Evolutionary conservation across 2,329 filamentous ascomycete species (phyloP).

Genomic region (Aspergillus pseudonomiae): DNA sequence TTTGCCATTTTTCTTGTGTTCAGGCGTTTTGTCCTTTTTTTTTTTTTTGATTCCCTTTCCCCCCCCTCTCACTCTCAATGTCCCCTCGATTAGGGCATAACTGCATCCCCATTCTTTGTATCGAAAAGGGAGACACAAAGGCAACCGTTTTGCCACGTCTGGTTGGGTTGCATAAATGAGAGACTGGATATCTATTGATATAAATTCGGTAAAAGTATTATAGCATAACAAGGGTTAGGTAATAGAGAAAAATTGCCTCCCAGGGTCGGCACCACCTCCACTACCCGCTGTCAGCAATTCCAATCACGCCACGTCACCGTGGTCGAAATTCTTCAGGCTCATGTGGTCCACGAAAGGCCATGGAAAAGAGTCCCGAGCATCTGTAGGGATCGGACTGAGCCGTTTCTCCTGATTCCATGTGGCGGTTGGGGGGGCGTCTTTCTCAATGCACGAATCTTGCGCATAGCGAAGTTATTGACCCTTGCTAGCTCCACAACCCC

Average conservation of each 20-base stretch:
- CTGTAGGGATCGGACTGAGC: neutral
- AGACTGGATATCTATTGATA: neutral
- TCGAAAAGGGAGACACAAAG: neutral
- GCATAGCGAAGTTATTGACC: neutral
- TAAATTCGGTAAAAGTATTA: neutral
- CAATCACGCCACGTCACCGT: constrained; percentile 1
- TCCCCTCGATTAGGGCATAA: constrained; percentile 4
- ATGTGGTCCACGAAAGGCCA: neutral
- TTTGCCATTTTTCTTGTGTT: neutral
- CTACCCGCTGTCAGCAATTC: constrained; percentile 5
- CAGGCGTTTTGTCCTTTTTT: neutral
- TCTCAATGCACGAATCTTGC: neutral
- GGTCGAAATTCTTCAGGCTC: neutral
- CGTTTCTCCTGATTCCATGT: constrained; percentile 4
- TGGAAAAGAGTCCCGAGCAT: neutral
- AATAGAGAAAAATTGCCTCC: neutral
- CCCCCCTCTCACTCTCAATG: no score
- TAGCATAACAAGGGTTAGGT: no score
- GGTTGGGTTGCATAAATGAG: neutral
- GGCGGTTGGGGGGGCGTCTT: constrained; percentile 2
- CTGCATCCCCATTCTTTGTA: neutral
- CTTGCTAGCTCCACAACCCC: neutral
- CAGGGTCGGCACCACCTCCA: no score
- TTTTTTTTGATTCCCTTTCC: no score
- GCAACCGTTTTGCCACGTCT: neutral